Evolutionary conservation across 169 alveolate species (phyloP), one percentile per base, ranked within the genome.

Genomic region (Cryptosporidium felis): DNA sequence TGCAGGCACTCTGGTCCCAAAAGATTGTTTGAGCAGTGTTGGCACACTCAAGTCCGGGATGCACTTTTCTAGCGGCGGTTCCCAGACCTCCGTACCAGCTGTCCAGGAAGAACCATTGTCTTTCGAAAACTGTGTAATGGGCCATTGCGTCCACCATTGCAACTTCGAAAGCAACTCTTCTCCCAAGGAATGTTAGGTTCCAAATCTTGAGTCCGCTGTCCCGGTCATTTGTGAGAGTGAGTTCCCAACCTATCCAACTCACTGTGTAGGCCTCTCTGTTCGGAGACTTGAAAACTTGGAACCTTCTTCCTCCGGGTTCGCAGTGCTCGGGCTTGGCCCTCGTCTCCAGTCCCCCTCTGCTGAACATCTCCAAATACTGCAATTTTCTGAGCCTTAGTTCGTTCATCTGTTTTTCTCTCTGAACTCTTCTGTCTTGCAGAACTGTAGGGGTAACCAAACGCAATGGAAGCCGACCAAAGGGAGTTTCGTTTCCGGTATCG

Each of bases 1-100:
- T 62, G 65, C 93, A 90, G 56, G 90, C 91, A 26, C 91, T 67
- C 21, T 58, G 45, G 45, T 82, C 92, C 62, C 74, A 79, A 45
- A 88, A 88, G 32, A 90, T 40, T 1, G 89, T 62, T 32, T 63
- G 85, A 40, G 90, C 93, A n/a, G 90, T 80, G 60, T 89, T 80
- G 18, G 93, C 82, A 30, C 93, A 90, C 36, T 90, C 93, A 16
- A 88, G 47, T 12, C 93, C 93, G 3, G 88, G 89, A 51, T 80
- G 92, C 53, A 90, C 88, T 2, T 74, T 80, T 8, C 93, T 62
- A 5, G 92, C 91, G 8, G 93, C 93, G 5, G 92, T 63, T 8
- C 93, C 93, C 56, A 90, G 62, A 3, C 93, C 93, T 21, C 93
- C 93, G 41, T 88, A 90, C 93, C 93, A 90, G 28, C 90, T 67